A percentile compares a stretch with the other conserved stretches of the same genome.
These are phyloP conservation scores for Blastocystis sp. DNA, from an alignment of 352 stramenopile species.

Conservation along the genomic window DNA sequence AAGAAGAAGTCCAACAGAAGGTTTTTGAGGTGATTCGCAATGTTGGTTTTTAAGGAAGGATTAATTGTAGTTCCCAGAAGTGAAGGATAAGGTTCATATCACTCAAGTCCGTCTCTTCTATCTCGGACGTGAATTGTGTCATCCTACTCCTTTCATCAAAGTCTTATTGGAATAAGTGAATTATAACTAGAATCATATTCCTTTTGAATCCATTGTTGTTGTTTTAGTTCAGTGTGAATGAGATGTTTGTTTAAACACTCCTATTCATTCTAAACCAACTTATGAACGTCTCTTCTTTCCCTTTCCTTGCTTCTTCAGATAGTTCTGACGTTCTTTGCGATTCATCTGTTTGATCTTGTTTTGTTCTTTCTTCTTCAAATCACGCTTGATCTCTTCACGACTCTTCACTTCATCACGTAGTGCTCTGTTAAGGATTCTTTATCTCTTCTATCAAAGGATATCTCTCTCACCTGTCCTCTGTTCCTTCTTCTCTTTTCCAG, in stretches of 20 bases:
- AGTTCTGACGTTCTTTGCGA: slow-evolving; percentile 8
- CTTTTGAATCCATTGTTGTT: slow-evolving; percentile 43
- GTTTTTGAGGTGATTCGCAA: slow-evolving; percentile 21
- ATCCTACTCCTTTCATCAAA: neutral
- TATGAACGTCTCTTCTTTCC: neutral
- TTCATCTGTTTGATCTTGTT: slow-evolving; percentile 42
- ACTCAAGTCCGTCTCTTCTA: slow-evolving; percentile 33
- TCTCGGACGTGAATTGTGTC: slow-evolving; percentile 33
- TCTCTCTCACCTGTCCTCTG: slow-evolving; percentile 23
- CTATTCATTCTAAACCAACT: neutral
- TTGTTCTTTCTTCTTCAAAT: slow-evolving; percentile 65
- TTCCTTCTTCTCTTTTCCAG: neutral
- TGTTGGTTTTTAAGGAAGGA: neutral
- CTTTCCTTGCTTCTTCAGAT: slow-evolving; percentile 37
- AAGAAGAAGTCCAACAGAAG: neutral
- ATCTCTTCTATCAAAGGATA: slow-evolving; percentile 41
- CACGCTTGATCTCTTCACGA: slow-evolving; percentile 49
- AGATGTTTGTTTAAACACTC: neutral
- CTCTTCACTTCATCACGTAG: slow-evolving; percentile 63
- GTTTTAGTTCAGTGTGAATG: slow-evolving; percentile 28
- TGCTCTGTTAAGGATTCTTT: neutral
- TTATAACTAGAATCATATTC: slow-evolving; percentile 45
- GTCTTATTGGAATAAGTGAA: neutral
- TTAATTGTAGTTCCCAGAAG: slow-evolving; percentile 22
- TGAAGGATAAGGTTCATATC: slow-evolving; percentile 1